Evolutionary conservation across 2,329 filamentous ascomycete genomes (phyloP), one percentile per base, ranked within the genome.

Genomic region (Aspergillus brunneoviolaceus): DNA sequence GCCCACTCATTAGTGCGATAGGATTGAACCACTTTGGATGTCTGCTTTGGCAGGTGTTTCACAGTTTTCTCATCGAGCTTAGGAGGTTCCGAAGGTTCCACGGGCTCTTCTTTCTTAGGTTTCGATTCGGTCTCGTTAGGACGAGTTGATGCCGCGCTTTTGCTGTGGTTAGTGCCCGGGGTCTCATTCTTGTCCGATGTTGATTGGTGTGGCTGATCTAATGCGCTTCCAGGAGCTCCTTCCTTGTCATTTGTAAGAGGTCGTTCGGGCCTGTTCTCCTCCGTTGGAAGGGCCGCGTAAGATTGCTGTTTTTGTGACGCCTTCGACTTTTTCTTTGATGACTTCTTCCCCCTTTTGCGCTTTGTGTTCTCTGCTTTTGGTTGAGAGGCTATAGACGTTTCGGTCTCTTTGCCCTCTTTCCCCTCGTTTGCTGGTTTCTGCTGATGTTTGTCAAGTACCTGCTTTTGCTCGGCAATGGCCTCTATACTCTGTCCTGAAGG

Each of bases 1-100:
- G 92, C 92, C 94, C 94, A 98, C 77, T 98, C 94, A 65, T 96
- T 96, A 1, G 92, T 97, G 59, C 94, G 86, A 71, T 95, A 96
- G 0, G 89, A 90, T 72, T 91, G 80, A 1, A 92, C 89, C 9
- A 96, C 85, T 62, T 86, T 88, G 1, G 92, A 95, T 35, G 92
- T 76, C 12, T 86, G 85, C n/a, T 82, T 79, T 0, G 91, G 90
- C 10, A 96, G 82, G 11, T 82, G 82, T 3, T 87, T 85, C 33
- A 80, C 72, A 4, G 74, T 74, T 42, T 70, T 70, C 11, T 66
- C 63, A 48, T 77, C 73, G 51, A 80, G 59, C 51, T 59, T 68
- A 27, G 68, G 63, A 9, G 62, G 64, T 11, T 63, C 66, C 27
- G 67, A 60, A 11, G 63, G 64, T 12, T 63, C 66, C 33, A 67